Percentiles rank a stretch among this genome's conserved stretches.
Conservation (phyloP, 169 alveolate species). For the Plasmodium vivax region DNA sequence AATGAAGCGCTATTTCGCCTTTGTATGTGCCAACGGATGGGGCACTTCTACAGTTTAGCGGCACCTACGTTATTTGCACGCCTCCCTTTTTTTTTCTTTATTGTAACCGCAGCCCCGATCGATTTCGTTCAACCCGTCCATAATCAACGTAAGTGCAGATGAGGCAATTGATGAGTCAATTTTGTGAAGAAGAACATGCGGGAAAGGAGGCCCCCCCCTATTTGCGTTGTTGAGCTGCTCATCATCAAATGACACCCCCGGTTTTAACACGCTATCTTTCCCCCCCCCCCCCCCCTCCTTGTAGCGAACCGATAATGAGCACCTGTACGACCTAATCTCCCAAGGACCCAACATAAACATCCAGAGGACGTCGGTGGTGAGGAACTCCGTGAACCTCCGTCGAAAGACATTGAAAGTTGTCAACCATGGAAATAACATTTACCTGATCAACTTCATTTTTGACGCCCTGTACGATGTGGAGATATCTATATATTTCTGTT, state of each 20-base stretch:
- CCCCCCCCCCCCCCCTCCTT: not conserved
- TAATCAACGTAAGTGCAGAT: constrained; percentile 22
- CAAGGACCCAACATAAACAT: constrained; percentile 71
- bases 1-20: not conserved
- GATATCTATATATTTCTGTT: constrained; percentile 47
- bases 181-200: not conserved
- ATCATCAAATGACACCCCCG: not conserved
- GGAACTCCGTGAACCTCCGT: constrained; percentile 47
- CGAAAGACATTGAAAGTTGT: constrained; percentile 33
- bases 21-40: not conserved
- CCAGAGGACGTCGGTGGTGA: constrained; percentile 56
- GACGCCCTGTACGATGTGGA: constrained; percentile 71
- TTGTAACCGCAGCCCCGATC: constrained; percentile 7
- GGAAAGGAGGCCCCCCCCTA: not conserved
- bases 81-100: constrained; percentile 11
- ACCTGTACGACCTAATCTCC: constrained; percentile 17
- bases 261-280: not conserved
- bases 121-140: constrained; percentile 4
- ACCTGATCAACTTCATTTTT: constrained; percentile 62
- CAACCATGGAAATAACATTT: constrained; percentile 21
- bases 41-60: not conserved
- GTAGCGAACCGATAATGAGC: constrained; percentile 20
- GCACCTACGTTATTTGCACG: not conserved
- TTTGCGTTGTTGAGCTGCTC: not conserved
- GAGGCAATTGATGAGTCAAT: not conserved